These are phyloP conservation scores for Teratosphaeriaceae sp. DNA, from an alignment of 2,329 filamentous ascomycete species.

Conservation along the genomic window DNA sequence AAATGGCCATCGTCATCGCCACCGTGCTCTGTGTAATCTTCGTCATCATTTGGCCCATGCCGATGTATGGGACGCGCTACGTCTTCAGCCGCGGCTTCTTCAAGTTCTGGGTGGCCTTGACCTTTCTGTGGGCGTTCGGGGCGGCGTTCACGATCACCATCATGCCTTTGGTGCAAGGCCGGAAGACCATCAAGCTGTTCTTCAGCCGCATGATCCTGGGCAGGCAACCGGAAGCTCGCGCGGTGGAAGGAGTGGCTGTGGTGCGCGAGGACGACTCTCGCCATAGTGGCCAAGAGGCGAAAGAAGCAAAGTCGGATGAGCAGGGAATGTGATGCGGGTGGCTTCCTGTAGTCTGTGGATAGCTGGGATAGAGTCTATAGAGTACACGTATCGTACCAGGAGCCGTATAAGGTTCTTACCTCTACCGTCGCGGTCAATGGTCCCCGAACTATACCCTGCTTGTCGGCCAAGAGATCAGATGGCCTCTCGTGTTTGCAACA, in stretches of 20 bases:
- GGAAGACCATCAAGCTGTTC: constrained; percentile 8
- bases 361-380: no score
- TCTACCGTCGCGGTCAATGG: no score
- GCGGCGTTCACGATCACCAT: constrained; percentile 18
- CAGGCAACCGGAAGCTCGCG: background rate
- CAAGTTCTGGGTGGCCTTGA: constrained; percentile 21
- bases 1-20: constrained; percentile 14
- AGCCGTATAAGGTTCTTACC: no score
- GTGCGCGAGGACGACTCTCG: background rate
- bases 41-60: constrained; percentile 18
- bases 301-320: background rate
- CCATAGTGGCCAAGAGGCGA: background rate
- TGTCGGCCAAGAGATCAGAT: no score
- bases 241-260: background rate
- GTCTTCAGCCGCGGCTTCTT: constrained; percentile 16
- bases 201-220: constrained; percentile 1
- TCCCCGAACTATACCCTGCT: no score
- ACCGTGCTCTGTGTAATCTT: constrained; percentile 17
- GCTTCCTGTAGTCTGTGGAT: background rate
- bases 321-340: background rate
- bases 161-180: constrained; percentile 19
- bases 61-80: constrained; percentile 20
- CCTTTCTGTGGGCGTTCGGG: constrained; percentile 22
- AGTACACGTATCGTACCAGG: no score
- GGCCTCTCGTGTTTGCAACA: no score